phyloP scores from a whole-genome alignment of 352 stramenopile genomes.

The Pythium dissotocum region DNA sequence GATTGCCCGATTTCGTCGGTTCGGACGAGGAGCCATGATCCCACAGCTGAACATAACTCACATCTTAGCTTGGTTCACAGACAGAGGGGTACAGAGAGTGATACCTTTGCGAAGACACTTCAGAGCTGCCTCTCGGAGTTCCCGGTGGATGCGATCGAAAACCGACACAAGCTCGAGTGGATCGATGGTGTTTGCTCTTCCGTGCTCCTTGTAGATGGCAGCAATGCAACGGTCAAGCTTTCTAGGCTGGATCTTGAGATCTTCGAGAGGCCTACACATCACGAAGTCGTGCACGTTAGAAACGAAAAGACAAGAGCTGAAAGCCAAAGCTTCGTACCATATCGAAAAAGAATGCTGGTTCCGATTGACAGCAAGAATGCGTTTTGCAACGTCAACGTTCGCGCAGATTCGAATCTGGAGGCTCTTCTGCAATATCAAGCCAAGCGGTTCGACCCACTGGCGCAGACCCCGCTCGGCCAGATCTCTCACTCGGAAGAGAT shows the following conservation, averaged over 20 bases:
- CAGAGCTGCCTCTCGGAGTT: neutral
- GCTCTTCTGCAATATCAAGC: slow-evolving; percentile 20
- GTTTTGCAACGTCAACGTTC: slow-evolving; percentile 17
- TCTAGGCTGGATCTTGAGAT: slow-evolving; percentile 10
- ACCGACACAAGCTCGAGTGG: slow-evolving; percentile 24
- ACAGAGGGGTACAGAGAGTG: neutral
- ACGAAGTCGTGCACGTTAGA: neutral
- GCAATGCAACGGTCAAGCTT: slow-evolving; percentile 14
- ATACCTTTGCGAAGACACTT: slow-evolving; percentile 27
- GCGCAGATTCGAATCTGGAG: slow-evolving; percentile 24
- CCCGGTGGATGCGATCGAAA: neutral
- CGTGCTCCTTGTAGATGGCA: slow-evolving; percentile 10
- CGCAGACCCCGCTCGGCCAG: neutral
- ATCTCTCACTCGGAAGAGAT: slow-evolving; percentile 13
- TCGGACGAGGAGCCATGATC: slow-evolving; percentile 27
- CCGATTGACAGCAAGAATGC: slow-evolving; percentile 22
- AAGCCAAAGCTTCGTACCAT: slow-evolving; percentile 10
- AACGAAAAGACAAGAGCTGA: neutral
- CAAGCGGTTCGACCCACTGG: slow-evolving; percentile 15
- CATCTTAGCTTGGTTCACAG: no score
- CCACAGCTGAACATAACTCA: slow-evolving; percentile 8
- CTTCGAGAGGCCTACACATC: slow-evolving; percentile 18
- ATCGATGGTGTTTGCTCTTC: slow-evolving; percentile 17
- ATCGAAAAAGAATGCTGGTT: slow-evolving; percentile 24
- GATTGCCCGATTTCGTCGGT: slow-evolving; percentile 22